A percentile compares a stretch with the other conserved stretches of the same genome.
Evolutionary conservation across 164 flowering plant genomes (phyloP).

Genomic region (Annona squamosa): DNA sequence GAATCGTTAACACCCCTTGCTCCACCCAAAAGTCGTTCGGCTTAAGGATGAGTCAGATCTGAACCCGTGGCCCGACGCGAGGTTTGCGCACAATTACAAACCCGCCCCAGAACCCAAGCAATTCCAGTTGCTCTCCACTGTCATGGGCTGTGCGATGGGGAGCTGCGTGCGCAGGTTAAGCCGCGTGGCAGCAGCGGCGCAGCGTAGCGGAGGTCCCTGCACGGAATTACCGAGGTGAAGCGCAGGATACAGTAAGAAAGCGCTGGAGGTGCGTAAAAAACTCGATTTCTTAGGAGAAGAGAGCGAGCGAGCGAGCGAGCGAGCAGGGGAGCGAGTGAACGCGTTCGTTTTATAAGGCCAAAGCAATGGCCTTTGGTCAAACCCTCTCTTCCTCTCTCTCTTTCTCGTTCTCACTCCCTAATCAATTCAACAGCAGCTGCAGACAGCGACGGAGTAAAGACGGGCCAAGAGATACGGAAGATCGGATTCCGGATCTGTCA

Average conservation of each 20-base stretch:
- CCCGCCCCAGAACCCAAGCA: too few species aligned
- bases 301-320: slow-evolving; percentile 7
- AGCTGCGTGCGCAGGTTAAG: too few species aligned
- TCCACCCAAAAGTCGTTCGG: too few species aligned
- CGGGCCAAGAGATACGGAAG: not conserved
- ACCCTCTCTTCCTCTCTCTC: slow-evolving; percentile 19
- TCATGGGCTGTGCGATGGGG: too few species aligned
- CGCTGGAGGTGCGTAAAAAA: slow-evolving; percentile 13
- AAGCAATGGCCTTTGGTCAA: slow-evolving; percentile 18
- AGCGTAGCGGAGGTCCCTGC: not conserved
- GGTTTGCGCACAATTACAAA: too few species aligned
- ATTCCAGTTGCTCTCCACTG: too few species aligned
- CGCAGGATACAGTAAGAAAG: slow-evolving; percentile 3
- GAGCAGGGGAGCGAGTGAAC: too few species aligned
- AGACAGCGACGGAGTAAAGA: not conserved
- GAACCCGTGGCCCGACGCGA: too few species aligned
- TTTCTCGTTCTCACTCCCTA: slow-evolving; percentile 12
- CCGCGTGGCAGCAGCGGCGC: not conserved
- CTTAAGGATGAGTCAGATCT: too few species aligned
- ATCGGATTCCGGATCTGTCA: not conserved
- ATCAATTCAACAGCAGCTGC: not conserved
- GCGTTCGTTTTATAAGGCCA: not conserved
- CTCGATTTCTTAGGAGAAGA: slow-evolving; percentile 20
- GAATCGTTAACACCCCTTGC: too few species aligned
- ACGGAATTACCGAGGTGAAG: not conserved